Evolutionary conservation across 441 rosid species (phyloP), one percentile per base, ranked within the genome.

Genomic region (Aleurites moluccanus): DNA sequence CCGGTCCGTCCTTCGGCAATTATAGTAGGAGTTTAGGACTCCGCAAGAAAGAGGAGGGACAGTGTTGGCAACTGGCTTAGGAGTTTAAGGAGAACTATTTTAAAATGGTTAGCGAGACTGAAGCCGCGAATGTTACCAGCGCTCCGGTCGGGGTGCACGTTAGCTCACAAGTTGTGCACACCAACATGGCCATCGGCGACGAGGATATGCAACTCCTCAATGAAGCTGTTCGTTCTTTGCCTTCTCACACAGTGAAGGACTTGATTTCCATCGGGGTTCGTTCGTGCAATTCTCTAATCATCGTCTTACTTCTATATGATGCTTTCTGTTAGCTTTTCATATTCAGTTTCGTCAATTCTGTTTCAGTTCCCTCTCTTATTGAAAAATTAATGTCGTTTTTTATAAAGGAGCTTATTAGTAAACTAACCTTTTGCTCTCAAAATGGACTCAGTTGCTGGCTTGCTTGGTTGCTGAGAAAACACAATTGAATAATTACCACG

Each of bases 211-310:
- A 57, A 78, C 78, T 79, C 69, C 83, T 85, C 23, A 60, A 69
- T 35, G 82, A 83, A 79, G 82, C 80, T 77, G 83, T 88, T 76
- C 88, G 75, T 50, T 85, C 93, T 62, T 74, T 91, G 77, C 93
- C 91, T 74, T 63, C 84, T 44, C 69, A 75, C 77, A 89, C 88
- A 72, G 91, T 88, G 33, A 78, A 84, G 81, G 94, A 91, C 81
- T 83, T 95, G 70, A 59, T 87, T 21, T 88, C 87, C 75, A 75
- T 55, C 3, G 88, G 87, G 86, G 95, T 95, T 52, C 67, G 95
- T 95, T 56, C 67, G 87, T 72, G 50, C 38, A 53, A 44, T 69
- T 74, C 23, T 55, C 49, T 21, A 52, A 15, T 10, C 4, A 1
- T 59, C 25, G 42, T 30, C 45, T 13, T 69, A 1, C 20, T 27